Conservation (phyloP, 495 filamentous ascomycete species). For the Aspergillus leporis region DNA sequence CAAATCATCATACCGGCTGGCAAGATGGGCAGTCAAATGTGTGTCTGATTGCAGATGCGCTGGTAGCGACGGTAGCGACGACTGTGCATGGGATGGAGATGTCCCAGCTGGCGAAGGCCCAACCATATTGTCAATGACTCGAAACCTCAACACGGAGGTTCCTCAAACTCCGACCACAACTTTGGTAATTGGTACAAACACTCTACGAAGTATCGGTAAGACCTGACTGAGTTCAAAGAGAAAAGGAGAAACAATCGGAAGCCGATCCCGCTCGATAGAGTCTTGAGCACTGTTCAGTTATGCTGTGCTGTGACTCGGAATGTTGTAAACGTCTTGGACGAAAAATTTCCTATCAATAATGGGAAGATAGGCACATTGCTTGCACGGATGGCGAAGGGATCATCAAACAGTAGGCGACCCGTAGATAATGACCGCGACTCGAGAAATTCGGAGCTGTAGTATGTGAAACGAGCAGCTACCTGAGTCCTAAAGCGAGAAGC, state of each 20-base stretch:
- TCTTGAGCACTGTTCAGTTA: not conserved
- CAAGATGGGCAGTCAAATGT: constrained; percentile 90
- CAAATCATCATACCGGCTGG: constrained; percentile 62
- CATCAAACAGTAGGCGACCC: not conserved
- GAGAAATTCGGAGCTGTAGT: not conserved
- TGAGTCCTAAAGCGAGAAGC: constrained; percentile 8
- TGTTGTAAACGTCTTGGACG: constrained; percentile 18
- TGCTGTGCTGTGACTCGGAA: constrained; percentile 18
- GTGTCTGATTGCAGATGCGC: constrained; percentile 95
- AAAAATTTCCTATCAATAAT: constrained; percentile 16
- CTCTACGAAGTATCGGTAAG: not conserved
- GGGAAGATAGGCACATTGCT: constrained; percentile 17
- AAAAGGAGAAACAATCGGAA: not conserved
- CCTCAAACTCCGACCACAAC: not conserved
- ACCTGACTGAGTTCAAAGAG: too few species aligned
- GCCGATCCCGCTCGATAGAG: not conserved
- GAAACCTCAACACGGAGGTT: constrained; percentile 24
- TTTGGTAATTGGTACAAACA: not conserved
- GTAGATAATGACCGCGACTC: not conserved
- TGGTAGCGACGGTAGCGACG: constrained; percentile 84
- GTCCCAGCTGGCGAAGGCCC: constrained; percentile 34
- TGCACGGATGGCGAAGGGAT: constrained; percentile 4
- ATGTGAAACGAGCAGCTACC: constrained; percentile 2
- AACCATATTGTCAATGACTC: constrained; percentile 33
- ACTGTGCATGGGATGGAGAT: constrained; percentile 73